Conservation (phyloP, 1,139 yeast genomes). For the Pichia sp. region DNA sequence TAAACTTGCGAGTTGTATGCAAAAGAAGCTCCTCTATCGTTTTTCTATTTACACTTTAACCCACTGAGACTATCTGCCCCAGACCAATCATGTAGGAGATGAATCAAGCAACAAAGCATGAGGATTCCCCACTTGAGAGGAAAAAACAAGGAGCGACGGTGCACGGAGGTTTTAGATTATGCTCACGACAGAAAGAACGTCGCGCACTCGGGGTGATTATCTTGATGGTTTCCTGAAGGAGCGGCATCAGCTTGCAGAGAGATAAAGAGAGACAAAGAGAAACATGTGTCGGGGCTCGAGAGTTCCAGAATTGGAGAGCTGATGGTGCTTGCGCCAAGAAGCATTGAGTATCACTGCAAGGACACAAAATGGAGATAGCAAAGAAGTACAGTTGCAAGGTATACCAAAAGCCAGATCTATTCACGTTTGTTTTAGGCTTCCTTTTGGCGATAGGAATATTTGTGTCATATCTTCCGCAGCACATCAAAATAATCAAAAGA, state of each 20-base stretch:
- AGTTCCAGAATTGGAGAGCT: not conserved
- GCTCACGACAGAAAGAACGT: not conserved
- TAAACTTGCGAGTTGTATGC: not conserved
- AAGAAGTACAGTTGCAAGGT: constrained; percentile 34
- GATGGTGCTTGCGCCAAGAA: no score
- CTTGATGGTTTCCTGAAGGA: not conserved
- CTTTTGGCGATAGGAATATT: constrained; percentile 64
- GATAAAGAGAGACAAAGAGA: not conserved
- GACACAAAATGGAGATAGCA: not conserved
- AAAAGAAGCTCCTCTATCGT: not conserved
- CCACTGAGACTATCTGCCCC: no score
- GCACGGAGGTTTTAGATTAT: not conserved
- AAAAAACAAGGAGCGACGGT: not conserved
- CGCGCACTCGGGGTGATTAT: not conserved
- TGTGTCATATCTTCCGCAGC: constrained; percentile 77
- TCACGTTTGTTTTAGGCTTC: constrained; percentile 48
- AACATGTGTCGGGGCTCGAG: not conserved
- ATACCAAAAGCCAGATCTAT: constrained; percentile 44
- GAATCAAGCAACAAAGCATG: not conserved
- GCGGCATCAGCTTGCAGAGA: no score
- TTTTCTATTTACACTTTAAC: no score
- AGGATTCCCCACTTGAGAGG: constrained; percentile 1
- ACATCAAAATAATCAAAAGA: constrained; percentile 53
- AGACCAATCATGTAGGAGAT: not conserved
- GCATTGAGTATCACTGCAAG: not conserved